Conservation (phyloP, 2,329 filamentous ascomycete species). For the Dothiorella sarmentorum region DNA sequence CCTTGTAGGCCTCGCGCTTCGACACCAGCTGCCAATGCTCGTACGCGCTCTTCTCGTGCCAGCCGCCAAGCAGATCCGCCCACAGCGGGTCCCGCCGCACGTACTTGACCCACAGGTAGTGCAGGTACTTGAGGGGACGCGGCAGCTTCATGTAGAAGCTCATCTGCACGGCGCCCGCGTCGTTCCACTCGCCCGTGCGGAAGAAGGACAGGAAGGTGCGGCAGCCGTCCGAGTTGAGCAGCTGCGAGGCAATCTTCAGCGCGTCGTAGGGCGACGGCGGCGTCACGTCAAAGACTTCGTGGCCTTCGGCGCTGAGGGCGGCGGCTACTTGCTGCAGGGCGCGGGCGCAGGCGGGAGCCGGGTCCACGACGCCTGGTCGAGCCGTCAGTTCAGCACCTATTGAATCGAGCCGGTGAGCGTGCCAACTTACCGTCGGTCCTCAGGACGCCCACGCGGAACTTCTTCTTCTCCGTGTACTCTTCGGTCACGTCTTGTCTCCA, state of each 20-base stretch:
- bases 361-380: conserved; percentile 65
- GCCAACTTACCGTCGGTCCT: conserved; percentile 58
- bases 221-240: conserved; percentile 83
- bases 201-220: conserved; percentile 75
- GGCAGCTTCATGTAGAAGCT: conserved; percentile 70
- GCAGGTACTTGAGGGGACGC: conserved; percentile 72
- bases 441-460: conserved; percentile 71
- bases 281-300: conserved; percentile 65
- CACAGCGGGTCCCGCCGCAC: conserved; percentile 71
- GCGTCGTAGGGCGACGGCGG: conserved; percentile 65
- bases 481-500: conserved; percentile 65
- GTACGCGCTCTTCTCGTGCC: conserved; percentile 68
- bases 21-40: conserved; percentile 82
- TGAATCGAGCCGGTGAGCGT: conserved; percentile 3
- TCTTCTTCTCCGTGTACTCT: conserved; percentile 59
- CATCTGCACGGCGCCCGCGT: conserved; percentile 73
- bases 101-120: conserved; percentile 88
- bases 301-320: conserved; percentile 68
- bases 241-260: conserved; percentile 70
- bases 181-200: conserved; percentile 73
- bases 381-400: conserved; percentile 21
- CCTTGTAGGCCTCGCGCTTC: conserved; percentile 73
- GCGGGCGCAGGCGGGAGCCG: conserved; percentile 76
- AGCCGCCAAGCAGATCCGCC: conserved; percentile 72
- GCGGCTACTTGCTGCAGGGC: conserved; percentile 68